Evolutionary conservation across 192 early-diverging fungal genomes (phyloP).

Genomic region (Coemansia sp.): DNA sequence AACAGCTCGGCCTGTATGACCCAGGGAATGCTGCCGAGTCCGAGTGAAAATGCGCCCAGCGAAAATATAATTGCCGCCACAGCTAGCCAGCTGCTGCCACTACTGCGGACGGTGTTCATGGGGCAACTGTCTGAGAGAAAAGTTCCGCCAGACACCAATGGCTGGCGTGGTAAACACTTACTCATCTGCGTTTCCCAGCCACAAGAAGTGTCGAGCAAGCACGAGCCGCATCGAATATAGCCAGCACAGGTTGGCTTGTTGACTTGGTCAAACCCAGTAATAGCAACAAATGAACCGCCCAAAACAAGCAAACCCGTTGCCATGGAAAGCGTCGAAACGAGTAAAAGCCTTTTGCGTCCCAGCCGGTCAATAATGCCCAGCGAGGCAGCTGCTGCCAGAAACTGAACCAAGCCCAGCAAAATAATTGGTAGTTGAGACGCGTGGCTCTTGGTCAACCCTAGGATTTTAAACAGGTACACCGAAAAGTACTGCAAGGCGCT

Average conservation of each 20-base stretch:
- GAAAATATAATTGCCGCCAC: slow-evolving; percentile 23
- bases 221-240: slow-evolving; percentile 25
- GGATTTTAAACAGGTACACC: slow-evolving; percentile 16
- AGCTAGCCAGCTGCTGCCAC: slow-evolving; percentile 23
- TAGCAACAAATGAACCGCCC: slow-evolving; percentile 26
- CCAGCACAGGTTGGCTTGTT: slow-evolving; percentile 12
- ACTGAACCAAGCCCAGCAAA: slow-evolving; percentile 12
- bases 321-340: slow-evolving; percentile 20
- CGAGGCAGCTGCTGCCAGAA: slow-evolving; percentile 2
- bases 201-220: slow-evolving; percentile 23
- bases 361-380: slow-evolving; percentile 17
- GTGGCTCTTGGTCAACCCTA: slow-evolving; percentile 6
- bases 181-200: slow-evolving; percentile 15
- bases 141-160: not conserved
- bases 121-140: slow-evolving; percentile 15
- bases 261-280: slow-evolving; percentile 36
- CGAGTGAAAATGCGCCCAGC: slow-evolving; percentile 19
- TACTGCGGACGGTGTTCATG: slow-evolving; percentile 1
- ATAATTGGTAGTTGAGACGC: slow-evolving; percentile 15
- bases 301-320: slow-evolving; percentile 16
- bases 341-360: slow-evolving; percentile 17
- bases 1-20: slow-evolving; percentile 34
- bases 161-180: slow-evolving; percentile 2
- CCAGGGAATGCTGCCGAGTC: slow-evolving; percentile 33
- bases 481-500: slow-evolving; percentile 24